Evolutionary conservation across 208 protist genomes (phyloP).

Genomic region (Histomonas meleagridis): DNA sequence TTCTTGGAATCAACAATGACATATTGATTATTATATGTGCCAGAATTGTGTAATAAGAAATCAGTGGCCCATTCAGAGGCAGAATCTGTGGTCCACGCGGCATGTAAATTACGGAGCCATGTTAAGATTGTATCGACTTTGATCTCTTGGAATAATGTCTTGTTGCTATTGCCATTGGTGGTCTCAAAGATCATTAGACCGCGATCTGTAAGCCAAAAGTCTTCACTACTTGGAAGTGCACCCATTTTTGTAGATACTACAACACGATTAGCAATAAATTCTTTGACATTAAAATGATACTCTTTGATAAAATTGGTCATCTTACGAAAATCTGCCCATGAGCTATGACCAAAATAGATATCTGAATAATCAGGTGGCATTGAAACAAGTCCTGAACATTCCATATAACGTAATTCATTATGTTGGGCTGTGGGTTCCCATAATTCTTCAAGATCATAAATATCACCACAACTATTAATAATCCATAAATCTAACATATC

Average conservation of each 20-base stretch:
- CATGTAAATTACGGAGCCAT: slow-evolving; percentile 1
- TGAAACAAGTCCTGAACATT: neutral
- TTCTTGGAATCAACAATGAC: neutral
- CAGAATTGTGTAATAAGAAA: neutral
- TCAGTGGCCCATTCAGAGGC: neutral
- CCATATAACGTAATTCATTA: neutral
- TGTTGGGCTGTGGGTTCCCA: neutral
- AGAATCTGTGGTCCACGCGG: neutral
- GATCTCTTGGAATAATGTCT: slow-evolving; percentile 45
- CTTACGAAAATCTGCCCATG: neutral
- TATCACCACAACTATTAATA: neutral
- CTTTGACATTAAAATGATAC: neutral
- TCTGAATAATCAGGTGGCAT: neutral
- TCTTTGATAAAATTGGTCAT: neutral
- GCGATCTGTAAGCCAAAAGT: slow-evolving; percentile 66
- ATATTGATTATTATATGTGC: slow-evolving; percentile 39
- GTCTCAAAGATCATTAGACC: slow-evolving; percentile 63
- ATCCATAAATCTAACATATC: neutral
- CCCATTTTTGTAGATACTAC: slow-evolving; percentile 42
- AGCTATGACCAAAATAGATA: neutral
- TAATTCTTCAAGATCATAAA: neutral
- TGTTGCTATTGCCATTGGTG: slow-evolving; percentile 54
- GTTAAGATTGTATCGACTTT: neutral
- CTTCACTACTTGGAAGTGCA: slow-evolving; percentile 61
- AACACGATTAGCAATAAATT: neutral